These are phyloP conservation scores for Penicillium sp. DNA, from an alignment of 2,329 filamentous ascomycete species.

Conservation along the genomic window DNA sequence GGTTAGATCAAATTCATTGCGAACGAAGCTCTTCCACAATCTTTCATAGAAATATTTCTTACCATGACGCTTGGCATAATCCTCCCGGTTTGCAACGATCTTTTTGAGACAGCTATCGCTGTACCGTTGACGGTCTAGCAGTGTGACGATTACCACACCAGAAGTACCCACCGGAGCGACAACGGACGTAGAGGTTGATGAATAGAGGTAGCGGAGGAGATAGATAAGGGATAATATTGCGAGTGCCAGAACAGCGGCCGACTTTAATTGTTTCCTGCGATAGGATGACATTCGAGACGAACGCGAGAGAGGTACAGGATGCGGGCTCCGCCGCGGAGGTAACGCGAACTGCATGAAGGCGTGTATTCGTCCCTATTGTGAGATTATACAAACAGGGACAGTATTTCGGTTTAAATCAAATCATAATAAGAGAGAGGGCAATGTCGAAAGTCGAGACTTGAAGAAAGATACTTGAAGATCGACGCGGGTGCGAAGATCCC, in stretches of 20 bases:
- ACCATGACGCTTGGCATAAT: slow-evolving; percentile 88
- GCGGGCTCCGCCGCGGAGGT: slow-evolving; percentile 79
- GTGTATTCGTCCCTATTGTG: slow-evolving; percentile 21
- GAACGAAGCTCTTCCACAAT: not conserved
- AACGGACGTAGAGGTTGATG: slow-evolving; percentile 27
- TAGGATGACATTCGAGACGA: slow-evolving; percentile 39
- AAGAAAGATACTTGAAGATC: slow-evolving; percentile 5
- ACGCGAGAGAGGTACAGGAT: slow-evolving; percentile 68
- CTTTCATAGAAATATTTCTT: slow-evolving; percentile 31
- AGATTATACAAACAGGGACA: slow-evolving; percentile 16
- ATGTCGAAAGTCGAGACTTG: not conserved
- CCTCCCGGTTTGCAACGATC: slow-evolving; percentile 76
- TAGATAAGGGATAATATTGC: slow-evolving; percentile 61
- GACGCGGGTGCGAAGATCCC: slow-evolving; percentile 10
- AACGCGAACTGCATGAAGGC: slow-evolving; percentile 82
- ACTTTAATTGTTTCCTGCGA: slow-evolving; percentile 64
- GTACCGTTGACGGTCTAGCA: slow-evolving; percentile 68
- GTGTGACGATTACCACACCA: slow-evolving; percentile 75
- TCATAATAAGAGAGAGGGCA: slow-evolving; percentile 10
- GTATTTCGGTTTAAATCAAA: not conserved
- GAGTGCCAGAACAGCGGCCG: slow-evolving; percentile 56
- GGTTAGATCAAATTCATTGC: not conserved
- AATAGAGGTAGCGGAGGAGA: slow-evolving; percentile 53
- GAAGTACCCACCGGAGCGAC: slow-evolving; percentile 40
- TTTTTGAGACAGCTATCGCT: slow-evolving; percentile 67